Evolutionary conservation across 108 stramenopile species (phyloP).

Genomic region (Pseudonitzschia pungens): DNA sequence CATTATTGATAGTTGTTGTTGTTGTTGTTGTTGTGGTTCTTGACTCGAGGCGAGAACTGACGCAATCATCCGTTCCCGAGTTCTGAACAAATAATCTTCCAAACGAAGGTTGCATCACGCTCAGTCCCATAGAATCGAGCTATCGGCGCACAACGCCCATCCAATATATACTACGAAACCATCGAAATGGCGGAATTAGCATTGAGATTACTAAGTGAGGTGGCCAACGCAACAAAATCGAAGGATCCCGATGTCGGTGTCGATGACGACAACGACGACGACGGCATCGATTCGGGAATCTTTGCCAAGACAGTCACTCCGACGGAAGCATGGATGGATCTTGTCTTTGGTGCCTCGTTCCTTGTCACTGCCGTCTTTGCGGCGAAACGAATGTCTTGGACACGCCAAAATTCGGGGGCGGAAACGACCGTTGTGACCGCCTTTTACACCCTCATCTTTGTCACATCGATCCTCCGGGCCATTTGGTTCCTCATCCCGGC

Average conservation of each 20-base stretch:
- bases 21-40: no score
- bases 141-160: no score
- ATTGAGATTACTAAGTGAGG: no score
- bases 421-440: constrained; percentile 94
- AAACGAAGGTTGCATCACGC: no score
- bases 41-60: no score
- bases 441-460: constrained; percentile 91
- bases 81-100: no score
- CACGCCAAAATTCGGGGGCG: constrained; percentile 72
- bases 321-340: constrained; percentile 62
- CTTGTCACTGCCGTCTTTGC: constrained; percentile 72
- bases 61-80: no score
- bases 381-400: constrained; percentile 78
- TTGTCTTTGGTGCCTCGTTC: constrained; percentile 71
- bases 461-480: constrained; percentile 77
- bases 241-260: not conserved
- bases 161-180: no score
- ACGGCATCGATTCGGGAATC: not conserved
- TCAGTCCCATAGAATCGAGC: no score
- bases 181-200: no score
- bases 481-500: constrained; percentile 91
- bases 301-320: constrained; percentile 40
- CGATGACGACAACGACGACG: not conserved
- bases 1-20: no score
- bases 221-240: not conserved